Conservation (phyloP, 352 stramenopile genomes). For the Stramenopiles sp. region DNA sequence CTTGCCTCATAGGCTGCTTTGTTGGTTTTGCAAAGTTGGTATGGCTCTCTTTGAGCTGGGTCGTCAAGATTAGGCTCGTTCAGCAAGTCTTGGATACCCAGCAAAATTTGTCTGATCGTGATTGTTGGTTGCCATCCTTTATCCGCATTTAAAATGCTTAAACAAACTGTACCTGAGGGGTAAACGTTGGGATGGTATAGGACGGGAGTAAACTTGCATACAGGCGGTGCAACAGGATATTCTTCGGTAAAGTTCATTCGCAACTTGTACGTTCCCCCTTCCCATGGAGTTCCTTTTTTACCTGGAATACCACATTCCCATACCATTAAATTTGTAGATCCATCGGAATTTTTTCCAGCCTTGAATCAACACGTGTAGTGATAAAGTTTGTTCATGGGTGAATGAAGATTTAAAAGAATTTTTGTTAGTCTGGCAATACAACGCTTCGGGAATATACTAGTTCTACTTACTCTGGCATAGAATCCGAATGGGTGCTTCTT, state of each 20-base stretch:
- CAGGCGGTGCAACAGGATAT: conserved; percentile 96
- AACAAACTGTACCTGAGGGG: conserved; percentile 69
- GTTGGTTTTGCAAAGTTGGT: conserved; percentile 93
- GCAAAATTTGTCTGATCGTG: conserved; percentile 97
- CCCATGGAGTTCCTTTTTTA: conserved; percentile 94
- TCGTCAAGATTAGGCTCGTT: conserved; percentile 97
- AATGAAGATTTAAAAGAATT: no score
- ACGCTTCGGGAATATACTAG: no score
- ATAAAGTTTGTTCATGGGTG: no score
- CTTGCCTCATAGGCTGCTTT: conserved; percentile 70
- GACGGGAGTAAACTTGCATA: conserved; percentile 93
- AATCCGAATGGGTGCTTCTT: not conserved
- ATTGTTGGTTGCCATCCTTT: conserved; percentile 98
- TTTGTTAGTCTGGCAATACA: no score
- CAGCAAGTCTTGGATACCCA: conserved; percentile 93
- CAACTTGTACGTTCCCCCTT: conserved; percentile 93
- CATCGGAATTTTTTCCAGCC: not conserved
- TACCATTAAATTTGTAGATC: not conserved
- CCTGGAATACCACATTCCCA: conserved; percentile 75
- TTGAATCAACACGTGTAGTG: no score
- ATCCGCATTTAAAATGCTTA: conserved; percentile 96
- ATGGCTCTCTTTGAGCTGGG: conserved; percentile 93
- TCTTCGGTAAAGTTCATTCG: conserved; percentile 97
- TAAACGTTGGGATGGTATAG: conserved; percentile 99
- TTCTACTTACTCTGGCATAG: no score